phyloP scores from a whole-genome alignment of 768 basidiomycete genomes.

The Lactarius hatsudake region DNA sequence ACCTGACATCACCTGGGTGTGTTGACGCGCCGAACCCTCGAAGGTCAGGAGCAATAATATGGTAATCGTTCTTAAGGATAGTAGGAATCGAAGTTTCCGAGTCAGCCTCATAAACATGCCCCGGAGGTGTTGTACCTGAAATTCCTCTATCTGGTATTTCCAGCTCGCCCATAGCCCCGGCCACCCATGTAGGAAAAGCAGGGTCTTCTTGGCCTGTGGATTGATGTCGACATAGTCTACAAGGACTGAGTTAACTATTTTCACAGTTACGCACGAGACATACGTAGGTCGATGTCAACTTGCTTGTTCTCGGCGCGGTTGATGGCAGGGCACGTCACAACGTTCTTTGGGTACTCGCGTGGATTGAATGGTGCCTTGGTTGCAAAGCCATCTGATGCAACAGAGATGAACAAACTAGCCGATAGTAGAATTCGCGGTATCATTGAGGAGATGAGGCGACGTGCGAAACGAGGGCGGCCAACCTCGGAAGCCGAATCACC shows the following conservation, averaged over 20 bases:
- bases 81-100: background rate
- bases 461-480: background rate
- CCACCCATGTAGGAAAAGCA: conserved; percentile 79
- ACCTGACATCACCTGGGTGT: conserved; percentile 58
- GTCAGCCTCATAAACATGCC: background rate
- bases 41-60: conserved; percentile 57
- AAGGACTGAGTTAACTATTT: background rate
- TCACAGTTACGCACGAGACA: background rate
- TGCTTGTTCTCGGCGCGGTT: conserved; percentile 21
- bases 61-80: conserved; percentile 51
- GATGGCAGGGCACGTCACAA: conserved; percentile 17
- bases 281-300: conserved; percentile 23
- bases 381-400: background rate
- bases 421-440: background rate
- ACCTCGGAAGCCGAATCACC: background rate
- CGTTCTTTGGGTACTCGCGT: conserved; percentile 21
- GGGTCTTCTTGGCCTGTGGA: conserved; percentile 45
- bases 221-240: conserved; percentile 59
- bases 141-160: conserved; percentile 66
- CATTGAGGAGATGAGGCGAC: background rate
- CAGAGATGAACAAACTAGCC: background rate
- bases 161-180: conserved; percentile 74
- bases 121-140: conserved; percentile 43
- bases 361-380: conserved; percentile 13
- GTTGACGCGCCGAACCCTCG: conserved; percentile 71